These are phyloP conservation scores for Gracilaria gracilis DNA, from an alignment of 23 red algal genomes.

Conservation along the genomic window DNA sequence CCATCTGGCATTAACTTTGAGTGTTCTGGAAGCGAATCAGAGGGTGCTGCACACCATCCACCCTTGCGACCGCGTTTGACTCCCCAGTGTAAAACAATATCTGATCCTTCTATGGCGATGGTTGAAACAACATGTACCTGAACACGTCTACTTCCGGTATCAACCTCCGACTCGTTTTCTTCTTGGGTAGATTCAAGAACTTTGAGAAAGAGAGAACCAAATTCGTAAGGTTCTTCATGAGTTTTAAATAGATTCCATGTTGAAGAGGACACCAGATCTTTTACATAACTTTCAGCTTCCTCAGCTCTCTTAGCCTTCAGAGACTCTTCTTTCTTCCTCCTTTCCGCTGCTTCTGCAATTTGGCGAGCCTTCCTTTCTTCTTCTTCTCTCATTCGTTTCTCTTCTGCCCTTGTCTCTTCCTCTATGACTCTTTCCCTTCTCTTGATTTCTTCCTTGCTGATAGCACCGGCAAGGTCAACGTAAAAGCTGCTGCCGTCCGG, in stretches of 20 bases:
- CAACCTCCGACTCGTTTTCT: slow-evolving; percentile 16
- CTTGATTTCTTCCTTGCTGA: slow-evolving; percentile 49
- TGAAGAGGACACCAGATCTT: neutral
- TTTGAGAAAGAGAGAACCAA: slow-evolving; percentile 43
- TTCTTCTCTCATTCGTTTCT: slow-evolving; percentile 54
- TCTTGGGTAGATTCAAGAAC: slow-evolving; percentile 10
- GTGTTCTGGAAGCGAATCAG: slow-evolving; percentile 38
- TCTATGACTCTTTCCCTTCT: slow-evolving; percentile 60
- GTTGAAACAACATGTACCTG: slow-evolving; percentile 67
- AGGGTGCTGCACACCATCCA: slow-evolving; percentile 56
- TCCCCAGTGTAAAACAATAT: slow-evolving; percentile 84
- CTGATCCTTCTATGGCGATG: slow-evolving; percentile 66
- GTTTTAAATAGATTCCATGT: slow-evolving; percentile 37
- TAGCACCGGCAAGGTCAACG: slow-evolving; percentile 38
- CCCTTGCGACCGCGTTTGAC: slow-evolving; percentile 65
- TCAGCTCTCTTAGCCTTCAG: slow-evolving; percentile 53
- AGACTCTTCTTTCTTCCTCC: slow-evolving; percentile 54
- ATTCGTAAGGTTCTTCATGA: slow-evolving; percentile 70
- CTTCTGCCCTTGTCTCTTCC: slow-evolving; percentile 60
- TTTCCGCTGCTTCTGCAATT: slow-evolving; percentile 36
- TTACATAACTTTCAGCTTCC: slow-evolving; percentile 32
- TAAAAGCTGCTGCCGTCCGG: slow-evolving; percentile 76
- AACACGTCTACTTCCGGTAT: slow-evolving; percentile 13
- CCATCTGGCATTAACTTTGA: slow-evolving; percentile 69
- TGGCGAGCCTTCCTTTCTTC: slow-evolving; percentile 30